These are phyloP conservation scores for Sextonia rubra DNA, from an alignment of 164 flowering plant species.

Conservation along the genomic window DNA sequence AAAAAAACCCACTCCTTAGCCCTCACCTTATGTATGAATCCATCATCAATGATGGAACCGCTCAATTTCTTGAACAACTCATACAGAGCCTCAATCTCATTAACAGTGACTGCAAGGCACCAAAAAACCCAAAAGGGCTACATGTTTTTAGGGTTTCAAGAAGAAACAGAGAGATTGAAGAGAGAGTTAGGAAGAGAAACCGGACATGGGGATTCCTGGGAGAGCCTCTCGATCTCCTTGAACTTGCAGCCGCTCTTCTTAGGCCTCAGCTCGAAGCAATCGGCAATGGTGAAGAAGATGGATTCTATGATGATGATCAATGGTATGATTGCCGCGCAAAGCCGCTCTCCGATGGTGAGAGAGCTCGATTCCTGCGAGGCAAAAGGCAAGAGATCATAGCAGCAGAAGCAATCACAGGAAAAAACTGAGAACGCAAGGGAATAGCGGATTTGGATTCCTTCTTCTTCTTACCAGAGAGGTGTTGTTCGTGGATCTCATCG, in stretches of 20 bases:
- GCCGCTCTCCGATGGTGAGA: constrained; percentile 26
- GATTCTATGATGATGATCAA: constrained; percentile 25
- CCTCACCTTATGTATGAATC: constrained; percentile 43
- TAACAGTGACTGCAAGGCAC: constrained; percentile 53
- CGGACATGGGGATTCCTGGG: constrained; percentile 35
- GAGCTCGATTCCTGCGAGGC: constrained; percentile 17
- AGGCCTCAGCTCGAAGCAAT: constrained; percentile 29
- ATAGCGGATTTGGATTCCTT: too few relatives aligned
- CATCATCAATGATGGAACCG: constrained; percentile 61
- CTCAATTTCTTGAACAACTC: constrained; percentile 70
- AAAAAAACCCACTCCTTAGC: constrained; percentile 8
- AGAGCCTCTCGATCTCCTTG: constrained; percentile 28
- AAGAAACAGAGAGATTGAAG: background rate
- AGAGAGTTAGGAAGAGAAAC: background rate
- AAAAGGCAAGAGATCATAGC: too few relatives aligned
- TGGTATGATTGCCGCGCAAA: constrained; percentile 38
- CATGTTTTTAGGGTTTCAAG: background rate
- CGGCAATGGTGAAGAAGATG: constrained; percentile 20
- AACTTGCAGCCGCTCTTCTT: constrained; percentile 3
- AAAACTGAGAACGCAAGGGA: too few relatives aligned
- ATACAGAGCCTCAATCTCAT: constrained; percentile 63
- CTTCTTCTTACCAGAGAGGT: too few relatives aligned
- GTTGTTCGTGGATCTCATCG: too few relatives aligned
- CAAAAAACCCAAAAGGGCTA: too few relatives aligned
- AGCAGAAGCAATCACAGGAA: too few relatives aligned